Base-by-base conservation (phyloP, 2,329 filamentous ascomycete genomes). In the Fusarium incarnatum region DNA sequence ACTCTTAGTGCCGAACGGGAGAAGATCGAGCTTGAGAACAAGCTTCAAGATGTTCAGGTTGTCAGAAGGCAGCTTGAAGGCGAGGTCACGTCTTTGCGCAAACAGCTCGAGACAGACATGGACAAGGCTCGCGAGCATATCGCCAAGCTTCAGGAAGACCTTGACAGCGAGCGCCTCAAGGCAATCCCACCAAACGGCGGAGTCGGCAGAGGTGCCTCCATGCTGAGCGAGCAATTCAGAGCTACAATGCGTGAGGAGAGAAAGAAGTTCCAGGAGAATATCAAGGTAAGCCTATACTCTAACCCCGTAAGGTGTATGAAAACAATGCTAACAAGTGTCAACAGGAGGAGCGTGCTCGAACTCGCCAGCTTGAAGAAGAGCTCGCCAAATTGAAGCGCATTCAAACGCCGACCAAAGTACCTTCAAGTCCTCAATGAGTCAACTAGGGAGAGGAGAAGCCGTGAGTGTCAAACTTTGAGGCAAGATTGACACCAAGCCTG, bases 201-300 rank as follows among this genome's bases (percentile, higher is more conserved):
- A 18, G 74, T 77, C 5, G 77, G 75, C 9, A 78, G 78, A 56
- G 85, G 85, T 4, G 85, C 85, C 15, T 81, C 81, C 11, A 82
- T 87, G 81, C 79, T 87, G 67, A 87, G 85, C 74, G 85, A 87
- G 78, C 85, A 87, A 77, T 87, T 87, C 79, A 78, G 85, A 49
- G 79, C 82, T 10, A 86, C 84, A 23, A 87, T 87, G 85, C 83
- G 85, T 71, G 85, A 86, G 75, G 85, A 87, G 79, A 82, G 85
- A 69, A 86, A 83, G 80, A 86, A 83, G 77, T 87, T 86, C 79
- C 85, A 87, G 67, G 85, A 87, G 68, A 86, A 86, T 62, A 74
- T 87, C 42, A 81, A 79, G 79, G 85, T 86, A 76, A 73, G 84
- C 74, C 30, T 42, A n/a, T 12, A 25, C 10, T 13, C 12, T 27